Evolutionary conservation across 2,329 filamentous ascomycete genomes (phyloP).

Genomic region (Cladosporium sp.): DNA sequence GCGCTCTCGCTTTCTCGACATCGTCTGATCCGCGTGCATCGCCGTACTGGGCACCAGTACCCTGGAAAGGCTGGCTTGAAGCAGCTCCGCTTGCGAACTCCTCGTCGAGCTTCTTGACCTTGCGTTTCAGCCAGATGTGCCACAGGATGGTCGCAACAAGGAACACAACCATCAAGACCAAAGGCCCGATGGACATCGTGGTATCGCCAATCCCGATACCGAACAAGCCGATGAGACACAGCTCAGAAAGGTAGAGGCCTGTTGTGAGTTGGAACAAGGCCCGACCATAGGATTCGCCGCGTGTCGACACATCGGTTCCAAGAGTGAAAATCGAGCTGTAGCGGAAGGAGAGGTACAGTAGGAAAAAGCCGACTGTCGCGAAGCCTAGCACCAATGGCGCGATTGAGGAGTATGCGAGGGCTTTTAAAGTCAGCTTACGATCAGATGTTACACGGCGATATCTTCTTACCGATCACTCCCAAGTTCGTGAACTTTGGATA

Average conservation of each 20-base stretch:
- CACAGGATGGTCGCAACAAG: slow-evolving; percentile 43
- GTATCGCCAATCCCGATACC: slow-evolving; percentile 40
- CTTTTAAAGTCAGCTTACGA: slow-evolving; percentile 21
- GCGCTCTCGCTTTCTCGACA: slow-evolving; percentile 24
- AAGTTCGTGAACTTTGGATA: slow-evolving; percentile 46
- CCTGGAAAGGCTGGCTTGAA: slow-evolving; percentile 20
- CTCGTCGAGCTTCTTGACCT: slow-evolving; percentile 33
- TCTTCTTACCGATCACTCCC: slow-evolving; percentile 34
- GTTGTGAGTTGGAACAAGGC: slow-evolving; percentile 47
- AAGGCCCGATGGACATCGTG: slow-evolving; percentile 39
- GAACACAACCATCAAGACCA: slow-evolving; percentile 44
- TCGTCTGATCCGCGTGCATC: slow-evolving; percentile 30
- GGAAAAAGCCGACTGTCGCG: slow-evolving; percentile 42
- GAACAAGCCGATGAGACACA: slow-evolving; percentile 49
- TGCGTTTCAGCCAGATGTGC: slow-evolving; percentile 38
- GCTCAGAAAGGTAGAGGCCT: slow-evolving; percentile 48
- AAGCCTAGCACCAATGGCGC: slow-evolving; percentile 49
- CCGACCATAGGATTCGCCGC: slow-evolving; percentile 44
- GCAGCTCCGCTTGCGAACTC: not conserved
- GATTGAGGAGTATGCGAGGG: slow-evolving; percentile 48
- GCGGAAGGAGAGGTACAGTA: slow-evolving; percentile 49
- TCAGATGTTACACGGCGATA: not conserved
- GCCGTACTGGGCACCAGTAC: slow-evolving; percentile 6
- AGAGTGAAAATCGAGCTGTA: slow-evolving; percentile 53
- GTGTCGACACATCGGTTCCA: slow-evolving; percentile 46